Conservation (phyloP, 768 basidiomycete species). For the Amanita muscaria region DNA sequence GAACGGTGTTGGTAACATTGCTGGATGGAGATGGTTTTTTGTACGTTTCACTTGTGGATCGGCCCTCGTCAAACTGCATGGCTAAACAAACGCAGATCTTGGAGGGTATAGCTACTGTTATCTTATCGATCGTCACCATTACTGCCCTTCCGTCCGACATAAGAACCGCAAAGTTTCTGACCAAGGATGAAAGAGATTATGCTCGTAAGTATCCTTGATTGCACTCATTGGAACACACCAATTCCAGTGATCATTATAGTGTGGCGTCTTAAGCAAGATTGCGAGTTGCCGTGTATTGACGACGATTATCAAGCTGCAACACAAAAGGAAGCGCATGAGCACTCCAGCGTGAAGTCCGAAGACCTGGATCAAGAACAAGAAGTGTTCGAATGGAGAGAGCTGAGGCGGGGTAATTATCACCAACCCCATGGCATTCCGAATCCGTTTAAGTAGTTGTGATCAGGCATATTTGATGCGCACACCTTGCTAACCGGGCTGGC, state of each 20-base stretch:
- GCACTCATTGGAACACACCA: not conserved
- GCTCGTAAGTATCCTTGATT: conserved; percentile 30
- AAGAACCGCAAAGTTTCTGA: conserved; percentile 41
- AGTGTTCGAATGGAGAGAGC: conserved; percentile 47
- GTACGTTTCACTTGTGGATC: conserved; percentile 26
- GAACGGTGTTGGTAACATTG: conserved; percentile 43
- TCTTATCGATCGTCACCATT: conserved; percentile 32
- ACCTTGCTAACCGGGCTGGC: conserved; percentile 50
- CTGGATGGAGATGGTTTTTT: conserved; percentile 64
- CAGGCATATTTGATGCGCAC: conserved; percentile 47
- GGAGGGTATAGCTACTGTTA: conserved; percentile 52
- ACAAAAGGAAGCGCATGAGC: no score
- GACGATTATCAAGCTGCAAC: no score
- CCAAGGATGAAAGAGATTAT: conserved; percentile 44
- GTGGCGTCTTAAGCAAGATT: conserved; percentile 26
- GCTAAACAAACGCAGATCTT: conserved; percentile 32
- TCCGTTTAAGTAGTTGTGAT: not conserved
- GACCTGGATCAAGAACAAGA: conserved; percentile 18
- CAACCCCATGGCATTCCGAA: not conserved
- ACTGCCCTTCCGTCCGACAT: conserved; percentile 41
- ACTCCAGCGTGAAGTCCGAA: not conserved
- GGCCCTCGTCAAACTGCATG: not conserved
- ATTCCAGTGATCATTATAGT: conserved; percentile 22
- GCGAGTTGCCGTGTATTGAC: no score
- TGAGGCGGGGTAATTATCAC: conserved; percentile 34